phyloP scores from a whole-genome alignment of 345 rosid species.

The Eucalyptus rudis region DNA sequence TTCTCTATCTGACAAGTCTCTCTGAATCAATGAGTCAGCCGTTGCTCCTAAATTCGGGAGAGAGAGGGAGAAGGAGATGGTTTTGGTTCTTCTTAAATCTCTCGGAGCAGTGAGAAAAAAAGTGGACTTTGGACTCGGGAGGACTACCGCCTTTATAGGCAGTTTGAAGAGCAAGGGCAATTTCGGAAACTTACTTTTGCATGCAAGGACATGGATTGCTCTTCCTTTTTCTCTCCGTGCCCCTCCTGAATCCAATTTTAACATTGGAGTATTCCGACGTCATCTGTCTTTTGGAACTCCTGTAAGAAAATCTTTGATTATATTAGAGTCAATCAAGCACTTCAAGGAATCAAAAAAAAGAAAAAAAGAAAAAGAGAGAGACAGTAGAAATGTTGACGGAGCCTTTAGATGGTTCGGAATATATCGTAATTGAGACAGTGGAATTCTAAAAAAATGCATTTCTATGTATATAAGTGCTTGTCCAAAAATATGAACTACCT shows the following conservation, averaged over 20 bases:
- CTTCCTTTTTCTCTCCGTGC: background rate
- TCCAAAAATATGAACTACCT: background rate
- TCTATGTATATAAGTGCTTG: background rate
- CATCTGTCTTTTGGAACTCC: background rate
- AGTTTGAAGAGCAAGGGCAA: background rate
- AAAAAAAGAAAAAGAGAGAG: background rate
- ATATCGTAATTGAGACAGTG: rapidly evolving
- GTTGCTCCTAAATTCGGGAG: background rate
- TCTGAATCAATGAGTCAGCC: background rate
- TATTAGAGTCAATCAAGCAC: background rate
- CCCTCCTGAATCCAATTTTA: background rate
- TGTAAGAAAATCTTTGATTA: background rate
- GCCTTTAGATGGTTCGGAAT: too few relatives aligned
- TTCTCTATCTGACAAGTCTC: background rate
- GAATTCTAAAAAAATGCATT: background rate
- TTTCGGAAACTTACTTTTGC: background rate
- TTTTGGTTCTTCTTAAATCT: background rate
- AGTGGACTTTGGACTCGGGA: background rate
- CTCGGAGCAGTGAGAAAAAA: background rate
- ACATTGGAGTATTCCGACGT: background rate
- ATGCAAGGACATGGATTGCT: background rate
- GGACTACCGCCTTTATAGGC: background rate
- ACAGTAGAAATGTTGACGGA: background rate
- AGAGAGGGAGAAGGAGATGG: background rate
- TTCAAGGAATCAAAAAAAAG: background rate